Conservation (phyloP, 768 basidiomycete species). For the Pluteus cervinus region DNA sequence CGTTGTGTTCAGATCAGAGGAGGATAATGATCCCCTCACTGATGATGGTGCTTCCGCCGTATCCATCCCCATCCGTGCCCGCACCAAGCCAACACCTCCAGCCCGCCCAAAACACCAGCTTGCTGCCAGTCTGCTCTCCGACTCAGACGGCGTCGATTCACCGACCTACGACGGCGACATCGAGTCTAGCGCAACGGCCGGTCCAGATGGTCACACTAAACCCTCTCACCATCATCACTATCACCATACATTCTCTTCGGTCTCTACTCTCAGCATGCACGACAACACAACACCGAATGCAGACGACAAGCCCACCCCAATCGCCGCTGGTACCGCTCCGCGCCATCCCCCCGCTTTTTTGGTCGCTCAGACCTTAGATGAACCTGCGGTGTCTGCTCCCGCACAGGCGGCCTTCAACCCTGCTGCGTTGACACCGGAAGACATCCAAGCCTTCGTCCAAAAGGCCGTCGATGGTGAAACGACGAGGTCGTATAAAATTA, state of each 20-base stretch:
- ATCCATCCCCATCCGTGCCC: constrained; percentile 32
- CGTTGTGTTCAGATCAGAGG: constrained; percentile 56
- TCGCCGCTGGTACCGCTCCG: constrained; percentile 18
- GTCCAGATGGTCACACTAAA: constrained; percentile 32
- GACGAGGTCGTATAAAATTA: constrained; percentile 73
- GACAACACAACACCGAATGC: no score
- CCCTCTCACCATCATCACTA: no score
- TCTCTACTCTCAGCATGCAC: constrained; percentile 49
- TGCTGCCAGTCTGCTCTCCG: constrained; percentile 49
- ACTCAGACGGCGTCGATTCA: constrained; percentile 74
- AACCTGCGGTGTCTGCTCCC: constrained; percentile 35
- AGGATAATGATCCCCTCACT: constrained; percentile 83
- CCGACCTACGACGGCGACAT: constrained; percentile 91
- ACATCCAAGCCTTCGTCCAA: constrained; percentile 73
- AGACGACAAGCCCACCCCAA: no score
- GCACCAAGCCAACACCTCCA: constrained; percentile 12
- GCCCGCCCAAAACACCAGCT: constrained; percentile 43
- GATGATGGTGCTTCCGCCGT: constrained; percentile 62
- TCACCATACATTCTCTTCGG: constrained; percentile 41
- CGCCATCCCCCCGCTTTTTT: constrained; percentile 13
- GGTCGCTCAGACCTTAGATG: constrained; percentile 17
- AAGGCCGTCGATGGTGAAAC: constrained; percentile 69
- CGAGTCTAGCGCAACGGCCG: constrained; percentile 67
- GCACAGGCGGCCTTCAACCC: constrained; percentile 48
- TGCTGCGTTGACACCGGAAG: constrained; percentile 61